Evolutionary conservation across 306 rosid genomes (phyloP).

Genomic region (Trifolium repens): DNA sequence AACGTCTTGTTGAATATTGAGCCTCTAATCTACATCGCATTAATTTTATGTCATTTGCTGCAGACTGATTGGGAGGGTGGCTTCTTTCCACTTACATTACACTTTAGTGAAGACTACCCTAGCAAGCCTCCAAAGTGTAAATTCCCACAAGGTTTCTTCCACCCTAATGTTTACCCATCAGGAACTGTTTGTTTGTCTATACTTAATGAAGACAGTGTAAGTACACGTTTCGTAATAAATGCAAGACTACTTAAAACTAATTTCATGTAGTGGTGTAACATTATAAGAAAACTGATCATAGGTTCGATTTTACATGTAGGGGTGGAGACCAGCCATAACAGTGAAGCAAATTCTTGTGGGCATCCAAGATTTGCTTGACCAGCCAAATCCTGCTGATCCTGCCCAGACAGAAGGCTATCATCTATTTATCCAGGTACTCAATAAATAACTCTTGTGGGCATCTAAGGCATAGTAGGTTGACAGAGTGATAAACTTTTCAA

Average conservation of each 20-base stretch:
- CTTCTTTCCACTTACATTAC: slow-evolving; percentile 83
- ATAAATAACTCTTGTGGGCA: neutral
- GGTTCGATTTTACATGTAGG: slow-evolving; percentile 55
- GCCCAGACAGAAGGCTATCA: slow-evolving; percentile 99
- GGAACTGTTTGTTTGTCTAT: slow-evolving; percentile 96
- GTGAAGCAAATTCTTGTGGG: slow-evolving; percentile 97
- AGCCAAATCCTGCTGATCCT: slow-evolving; percentile 96
- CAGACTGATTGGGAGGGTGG: slow-evolving; percentile 99
- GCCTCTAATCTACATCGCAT: slow-evolving; percentile 21
- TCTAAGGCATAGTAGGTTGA: slow-evolving; percentile 3
- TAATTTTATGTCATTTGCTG: slow-evolving; percentile 39
- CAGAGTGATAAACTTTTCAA: slow-evolving; percentile 26
- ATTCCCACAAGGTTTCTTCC: slow-evolving; percentile 95
- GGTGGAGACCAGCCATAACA: slow-evolving; percentile 99
- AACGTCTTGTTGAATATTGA: slow-evolving; percentile 26
- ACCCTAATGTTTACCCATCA: slow-evolving; percentile 94
- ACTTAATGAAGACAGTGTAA: slow-evolving; percentile 97
- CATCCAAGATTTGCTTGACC: slow-evolving; percentile 93
- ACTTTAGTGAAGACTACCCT: slow-evolving; percentile 99
- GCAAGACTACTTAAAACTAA: slow-evolving; percentile 25
- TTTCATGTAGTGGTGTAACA: slow-evolving; percentile 5
- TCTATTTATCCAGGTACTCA: slow-evolving; percentile 81
- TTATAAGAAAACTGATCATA: neutral
- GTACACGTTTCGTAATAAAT: slow-evolving; percentile 43
- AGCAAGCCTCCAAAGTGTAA: slow-evolving; percentile 99